Conservation (phyloP, 2,329 filamentous ascomycete genomes). For the Penicillium crustosum region DNA sequence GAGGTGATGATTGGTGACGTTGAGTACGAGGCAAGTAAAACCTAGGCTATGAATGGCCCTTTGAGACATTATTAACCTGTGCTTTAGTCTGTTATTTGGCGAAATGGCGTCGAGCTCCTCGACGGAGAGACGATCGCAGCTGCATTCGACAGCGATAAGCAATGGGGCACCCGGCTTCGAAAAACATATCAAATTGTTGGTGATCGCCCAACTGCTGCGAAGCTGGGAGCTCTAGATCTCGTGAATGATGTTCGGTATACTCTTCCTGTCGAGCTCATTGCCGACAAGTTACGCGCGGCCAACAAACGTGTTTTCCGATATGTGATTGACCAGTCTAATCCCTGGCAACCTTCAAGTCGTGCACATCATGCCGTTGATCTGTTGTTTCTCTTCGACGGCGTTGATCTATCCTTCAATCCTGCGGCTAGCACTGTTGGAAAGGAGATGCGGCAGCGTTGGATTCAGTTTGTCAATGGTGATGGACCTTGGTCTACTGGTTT, state of each 20-base stretch:
- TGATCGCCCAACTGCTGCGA: constrained; percentile 42
- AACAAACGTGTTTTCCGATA: constrained; percentile 41
- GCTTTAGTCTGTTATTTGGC: constrained; percentile 48
- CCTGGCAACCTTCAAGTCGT: constrained; percentile 49
- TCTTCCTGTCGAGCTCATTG: constrained; percentile 32
- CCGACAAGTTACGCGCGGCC: constrained; percentile 26
- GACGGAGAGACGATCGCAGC: constrained; percentile 35
- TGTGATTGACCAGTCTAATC: constrained; percentile 48
- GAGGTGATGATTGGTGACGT: constrained; percentile 47
- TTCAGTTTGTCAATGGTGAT: constrained; percentile 39
- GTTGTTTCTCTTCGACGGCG: constrained; percentile 45
- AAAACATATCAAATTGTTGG: constrained; percentile 45
- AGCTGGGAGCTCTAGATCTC: constrained; percentile 42
- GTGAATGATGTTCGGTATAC: constrained; percentile 35
- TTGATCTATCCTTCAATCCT: constrained; percentile 39
- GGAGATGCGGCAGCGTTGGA: constrained; percentile 45
- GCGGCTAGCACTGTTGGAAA: constrained; percentile 35
- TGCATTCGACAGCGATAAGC: constrained; percentile 35
- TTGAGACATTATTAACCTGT: neutral
- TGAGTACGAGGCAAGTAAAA: constrained; percentile 42
- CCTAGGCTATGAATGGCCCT: neutral
- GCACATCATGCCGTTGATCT: constrained; percentile 52
- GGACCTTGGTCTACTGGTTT: constrained; percentile 38
- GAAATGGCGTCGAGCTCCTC: constrained; percentile 43
- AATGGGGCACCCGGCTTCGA: constrained; percentile 36